Base-by-base conservation (phyloP, 2,329 filamentous ascomycete genomes). In the Colletotrichum sp. region DNA sequence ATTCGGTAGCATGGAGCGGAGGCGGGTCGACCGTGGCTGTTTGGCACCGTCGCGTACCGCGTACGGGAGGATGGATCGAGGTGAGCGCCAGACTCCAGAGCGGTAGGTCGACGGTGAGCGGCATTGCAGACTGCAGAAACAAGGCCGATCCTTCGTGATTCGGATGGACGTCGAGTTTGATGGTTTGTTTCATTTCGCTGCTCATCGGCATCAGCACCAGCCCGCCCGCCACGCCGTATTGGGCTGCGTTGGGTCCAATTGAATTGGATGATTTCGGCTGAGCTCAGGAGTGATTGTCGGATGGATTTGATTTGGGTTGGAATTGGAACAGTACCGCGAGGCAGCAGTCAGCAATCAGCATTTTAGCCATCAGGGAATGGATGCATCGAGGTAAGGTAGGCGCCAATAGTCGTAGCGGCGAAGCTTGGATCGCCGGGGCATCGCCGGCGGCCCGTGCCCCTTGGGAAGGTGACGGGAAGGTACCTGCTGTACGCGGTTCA, bases 391-490 rank as follows among this genome's bases (percentile, higher is more conserved):
- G 43, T 52, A 70, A 60, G 55, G 55, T 55, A 21, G 24, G 28
- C 52, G 66, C n/a, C 30, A 36, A 12, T 21, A 65, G 52, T 52
- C 55, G 32, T 13, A 8, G 24, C 34, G 38, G 65, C 55, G 48
- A 71, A 74, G 71, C 71, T 71, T 61, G 48, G 68, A 70, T 60
- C 34, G 67, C 32, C 7, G 66, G 66, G 58, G 58, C 18, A 55
- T 61, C 38, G 12, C 56, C 15, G 30, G 43, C 69, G 73, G 73
- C 69, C 73, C 73, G 69, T 73, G 73, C 69, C 69, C 73, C 69
- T 18, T 48, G 12, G n/a, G n/a, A 52, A 21, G n/a, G 43, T 13
- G 12, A 21, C 43, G 43, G 43, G 43, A 52, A 24, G 43, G 43
- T 52, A 52, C 43, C 10, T 21, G n/a, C n/a, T 52, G 43, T 52